These are phyloP conservation scores for Vitis hybrid DNA, from an alignment of 177 flowering plant genomes.

Conservation along the genomic window DNA sequence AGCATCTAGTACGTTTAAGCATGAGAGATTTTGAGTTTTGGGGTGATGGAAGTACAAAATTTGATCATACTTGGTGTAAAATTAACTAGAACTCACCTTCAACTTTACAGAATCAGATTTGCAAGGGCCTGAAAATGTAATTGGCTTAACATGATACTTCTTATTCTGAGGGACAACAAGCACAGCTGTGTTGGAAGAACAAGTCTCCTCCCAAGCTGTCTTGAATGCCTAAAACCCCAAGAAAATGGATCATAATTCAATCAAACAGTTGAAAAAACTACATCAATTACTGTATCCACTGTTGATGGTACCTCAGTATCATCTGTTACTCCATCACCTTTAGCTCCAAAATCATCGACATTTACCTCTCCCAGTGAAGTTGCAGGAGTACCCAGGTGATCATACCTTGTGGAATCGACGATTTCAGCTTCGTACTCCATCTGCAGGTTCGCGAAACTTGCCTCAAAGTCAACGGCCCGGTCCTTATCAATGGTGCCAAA, in stretches of 20 bases:
- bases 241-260: neutral
- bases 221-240: constrained; percentile 45
- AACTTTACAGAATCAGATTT: constrained; percentile 23
- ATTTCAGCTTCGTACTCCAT: neutral
- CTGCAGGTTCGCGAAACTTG: neutral
- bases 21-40: neutral
- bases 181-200: constrained; percentile 13
- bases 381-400: constrained; percentile 2
- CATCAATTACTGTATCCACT: neutral
- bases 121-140: constrained; percentile 66
- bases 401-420: neutral
- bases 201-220: constrained; percentile 48
- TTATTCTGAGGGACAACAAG: constrained; percentile 51
- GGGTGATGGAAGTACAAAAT: too few species aligned
- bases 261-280: neutral
- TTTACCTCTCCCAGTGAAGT: constrained; percentile 21
- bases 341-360: constrained; percentile 70
- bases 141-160: constrained; percentile 48
- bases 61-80: neutral
- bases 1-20: neutral
- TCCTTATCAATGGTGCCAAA: neutral
- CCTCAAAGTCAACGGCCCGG: neutral
- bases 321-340: constrained; percentile 64
- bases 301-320: constrained; percentile 57
- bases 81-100: constrained; percentile 13